A percentile compares a stretch with the other conserved stretches of the same genome.
These are phyloP conservation scores for Starmerella geochares DNA, from an alignment of 805 yeast genomes.

Conservation along the genomic window DNA sequence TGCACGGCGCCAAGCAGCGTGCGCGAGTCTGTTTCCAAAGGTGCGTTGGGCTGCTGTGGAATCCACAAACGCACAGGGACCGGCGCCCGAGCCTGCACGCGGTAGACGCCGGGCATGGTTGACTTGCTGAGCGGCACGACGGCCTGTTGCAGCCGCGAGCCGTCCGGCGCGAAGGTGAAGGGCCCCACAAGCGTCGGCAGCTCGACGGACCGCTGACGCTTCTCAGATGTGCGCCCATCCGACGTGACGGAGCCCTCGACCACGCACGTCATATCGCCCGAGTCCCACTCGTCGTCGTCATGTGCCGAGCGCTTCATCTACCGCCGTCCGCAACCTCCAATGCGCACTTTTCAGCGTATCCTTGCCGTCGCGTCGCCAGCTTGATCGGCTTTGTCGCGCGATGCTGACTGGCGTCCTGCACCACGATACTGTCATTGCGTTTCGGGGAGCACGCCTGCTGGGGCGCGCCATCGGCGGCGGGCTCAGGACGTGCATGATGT, in stretches of 20 bases:
- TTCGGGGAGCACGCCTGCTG: no score
- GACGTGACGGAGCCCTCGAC: neutral
- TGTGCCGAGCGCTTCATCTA: conserved; percentile 17
- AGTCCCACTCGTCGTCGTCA: conserved; percentile 7
- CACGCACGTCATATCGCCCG: neutral
- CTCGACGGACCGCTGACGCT: conserved; percentile 17
- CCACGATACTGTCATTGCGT: no score
- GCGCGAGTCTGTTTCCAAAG: conserved; percentile 11
- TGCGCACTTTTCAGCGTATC: no score
- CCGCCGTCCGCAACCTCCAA: neutral
- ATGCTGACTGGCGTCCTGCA: no score
- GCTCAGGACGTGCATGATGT: no score
- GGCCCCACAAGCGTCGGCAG: conserved; percentile 21
- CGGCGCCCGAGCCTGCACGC: conserved; percentile 18
- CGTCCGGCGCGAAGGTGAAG: conserved; percentile 13
- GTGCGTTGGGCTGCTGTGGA: conserved; percentile 8
- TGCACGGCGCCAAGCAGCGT: conserved; percentile 17
- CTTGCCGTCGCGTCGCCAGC: no score
- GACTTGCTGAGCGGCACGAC: conserved; percentile 17
- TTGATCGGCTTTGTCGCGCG: no score
- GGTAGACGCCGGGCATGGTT: conserved; percentile 23
- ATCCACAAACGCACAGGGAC: conserved; percentile 18
- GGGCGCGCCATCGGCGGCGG: no score
- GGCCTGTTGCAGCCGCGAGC: conserved; percentile 15
- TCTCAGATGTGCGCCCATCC: conserved; percentile 5